Conservation (phyloP, 2,329 filamentous ascomycete genomes). For the Myriangium duriaei region DNA sequence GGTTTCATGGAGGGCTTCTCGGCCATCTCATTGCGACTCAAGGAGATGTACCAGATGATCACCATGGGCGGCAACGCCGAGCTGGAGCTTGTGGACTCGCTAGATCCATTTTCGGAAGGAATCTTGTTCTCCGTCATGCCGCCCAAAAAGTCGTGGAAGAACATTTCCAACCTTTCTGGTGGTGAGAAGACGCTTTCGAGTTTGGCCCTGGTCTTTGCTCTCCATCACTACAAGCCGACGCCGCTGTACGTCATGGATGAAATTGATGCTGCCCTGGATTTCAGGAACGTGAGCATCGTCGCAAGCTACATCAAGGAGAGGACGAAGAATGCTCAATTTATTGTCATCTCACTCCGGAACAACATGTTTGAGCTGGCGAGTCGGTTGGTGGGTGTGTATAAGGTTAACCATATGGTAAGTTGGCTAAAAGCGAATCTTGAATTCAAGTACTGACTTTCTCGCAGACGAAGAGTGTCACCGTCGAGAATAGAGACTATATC, state of each 20-base stretch:
- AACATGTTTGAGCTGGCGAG: slow-evolving; percentile 99
- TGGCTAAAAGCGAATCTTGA: too few relatives aligned
- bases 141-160: slow-evolving; percentile 99
- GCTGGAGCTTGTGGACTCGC: slow-evolving; percentile 86
- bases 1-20: slow-evolving; percentile 98
- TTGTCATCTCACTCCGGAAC: slow-evolving; percentile 93
- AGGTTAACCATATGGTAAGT: slow-evolving; percentile 87
- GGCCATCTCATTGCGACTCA: slow-evolving; percentile 82
- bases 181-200: slow-evolving; percentile 95
- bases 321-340: slow-evolving; percentile 98
- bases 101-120: slow-evolving; percentile 94
- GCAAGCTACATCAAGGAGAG: slow-evolving; percentile 98
- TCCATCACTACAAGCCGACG: slow-evolving; percentile 97
- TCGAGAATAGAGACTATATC: slow-evolving; percentile 40
- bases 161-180: slow-evolving; percentile 89
- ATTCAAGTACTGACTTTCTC: slow-evolving; percentile 14
- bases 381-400: slow-evolving; percentile 91
- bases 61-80: slow-evolving; percentile 99
- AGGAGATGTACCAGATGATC: slow-evolving; percentile 99
- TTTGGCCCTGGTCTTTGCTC: slow-evolving; percentile 88
- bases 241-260: slow-evolving; percentile 99
- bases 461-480: slow-evolving; percentile 42
- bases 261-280: slow-evolving; percentile 95
- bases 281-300: slow-evolving; percentile 94
- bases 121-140: slow-evolving; percentile 98